These are phyloP conservation scores for Podila epigama DNA, from an alignment of 192 early-diverging fungal species.

Conservation along the genomic window DNA sequence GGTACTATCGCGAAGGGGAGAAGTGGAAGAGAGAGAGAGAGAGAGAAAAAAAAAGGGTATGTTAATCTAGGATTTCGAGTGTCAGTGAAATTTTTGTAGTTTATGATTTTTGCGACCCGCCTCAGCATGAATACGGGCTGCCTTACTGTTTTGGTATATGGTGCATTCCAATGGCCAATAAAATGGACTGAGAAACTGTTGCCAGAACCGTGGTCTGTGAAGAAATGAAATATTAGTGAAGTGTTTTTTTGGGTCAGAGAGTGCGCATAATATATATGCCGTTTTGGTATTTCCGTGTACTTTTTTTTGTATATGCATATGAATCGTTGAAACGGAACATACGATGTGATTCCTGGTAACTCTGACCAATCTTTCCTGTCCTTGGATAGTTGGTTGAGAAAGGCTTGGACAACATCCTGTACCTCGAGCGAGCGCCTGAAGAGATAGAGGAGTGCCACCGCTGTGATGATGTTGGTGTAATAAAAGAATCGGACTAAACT, in stretches of 20 bases:
- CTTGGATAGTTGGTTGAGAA: slow-evolving; percentile 33
- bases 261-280: not conserved
- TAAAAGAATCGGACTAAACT: slow-evolving; percentile 40
- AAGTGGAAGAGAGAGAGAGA: too few species aligned
- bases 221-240: not conserved
- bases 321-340: not conserved
- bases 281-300: not conserved
- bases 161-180: slow-evolving; percentile 28
- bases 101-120: too few species aligned
- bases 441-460: slow-evolving; percentile 27
- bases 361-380: slow-evolving; percentile 30
- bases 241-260: too few species aligned
- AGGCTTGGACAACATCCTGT: slow-evolving; percentile 23
- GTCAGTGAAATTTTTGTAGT: not conserved
- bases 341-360: slow-evolving; percentile 31
- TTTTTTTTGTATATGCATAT: not conserved
- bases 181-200: slow-evolving; percentile 41
- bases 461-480: slow-evolving; percentile 44
- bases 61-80: too few species aligned
- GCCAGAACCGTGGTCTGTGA: slow-evolving; percentile 41
- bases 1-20: slow-evolving; percentile 26
- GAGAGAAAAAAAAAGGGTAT: too few species aligned
- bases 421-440: slow-evolving; percentile 33
- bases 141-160: slow-evolving; percentile 38
- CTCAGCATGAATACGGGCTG: too few species aligned